Evolutionary conservation across 495 filamentous ascomycete genomes (phyloP).

Genomic region (Parathielavia hyrcaniae): DNA sequence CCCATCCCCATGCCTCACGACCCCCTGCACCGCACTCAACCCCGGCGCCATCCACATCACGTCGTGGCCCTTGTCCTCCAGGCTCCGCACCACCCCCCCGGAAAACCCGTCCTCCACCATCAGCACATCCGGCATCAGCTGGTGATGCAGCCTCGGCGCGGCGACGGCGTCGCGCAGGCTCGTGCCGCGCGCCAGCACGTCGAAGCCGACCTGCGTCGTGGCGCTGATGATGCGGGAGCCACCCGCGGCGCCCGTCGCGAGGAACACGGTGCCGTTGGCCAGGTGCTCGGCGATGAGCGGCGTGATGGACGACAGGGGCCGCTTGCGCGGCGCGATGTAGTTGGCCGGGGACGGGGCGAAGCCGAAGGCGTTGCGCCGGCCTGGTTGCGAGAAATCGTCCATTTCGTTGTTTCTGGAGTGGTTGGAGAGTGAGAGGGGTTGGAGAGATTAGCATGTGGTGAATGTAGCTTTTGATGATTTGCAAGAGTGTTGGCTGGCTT

Average conservation of each 20-base stretch:
- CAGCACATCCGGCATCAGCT: slow-evolving; percentile 65
- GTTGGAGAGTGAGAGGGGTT: too few relatives aligned
- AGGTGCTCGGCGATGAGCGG: slow-evolving; percentile 64
- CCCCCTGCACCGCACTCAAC: slow-evolving; percentile 62
- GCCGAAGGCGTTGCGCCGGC: slow-evolving; percentile 68
- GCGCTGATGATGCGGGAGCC: slow-evolving; percentile 85
- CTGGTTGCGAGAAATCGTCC: slow-evolving; percentile 86
- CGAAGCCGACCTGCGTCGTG: slow-evolving; percentile 68
- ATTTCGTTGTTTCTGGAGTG: slow-evolving; percentile 68
- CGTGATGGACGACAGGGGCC: slow-evolving; percentile 73
- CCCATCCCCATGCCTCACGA: slow-evolving; percentile 62
- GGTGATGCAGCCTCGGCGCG: slow-evolving; percentile 70
- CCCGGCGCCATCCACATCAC: slow-evolving; percentile 63
- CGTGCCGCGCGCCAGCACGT: slow-evolving; percentile 61
- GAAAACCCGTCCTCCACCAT: slow-evolving; percentile 67
- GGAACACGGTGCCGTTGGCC: slow-evolving; percentile 58
- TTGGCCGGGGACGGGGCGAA: slow-evolving; percentile 74
- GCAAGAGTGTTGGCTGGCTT: slow-evolving; percentile 17
- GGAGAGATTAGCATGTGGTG: too few relatives aligned
- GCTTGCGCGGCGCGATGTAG: slow-evolving; percentile 73
- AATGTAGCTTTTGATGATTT: neutral
- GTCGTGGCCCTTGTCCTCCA: slow-evolving; percentile 63
- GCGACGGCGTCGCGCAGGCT: slow-evolving; percentile 56
- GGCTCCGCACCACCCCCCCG: slow-evolving; percentile 56
- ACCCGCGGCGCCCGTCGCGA: slow-evolving; percentile 71